phyloP scores from a whole-genome alignment of 2,329 filamentous ascomycete species.

The Hypoxylon sp. region DNA sequence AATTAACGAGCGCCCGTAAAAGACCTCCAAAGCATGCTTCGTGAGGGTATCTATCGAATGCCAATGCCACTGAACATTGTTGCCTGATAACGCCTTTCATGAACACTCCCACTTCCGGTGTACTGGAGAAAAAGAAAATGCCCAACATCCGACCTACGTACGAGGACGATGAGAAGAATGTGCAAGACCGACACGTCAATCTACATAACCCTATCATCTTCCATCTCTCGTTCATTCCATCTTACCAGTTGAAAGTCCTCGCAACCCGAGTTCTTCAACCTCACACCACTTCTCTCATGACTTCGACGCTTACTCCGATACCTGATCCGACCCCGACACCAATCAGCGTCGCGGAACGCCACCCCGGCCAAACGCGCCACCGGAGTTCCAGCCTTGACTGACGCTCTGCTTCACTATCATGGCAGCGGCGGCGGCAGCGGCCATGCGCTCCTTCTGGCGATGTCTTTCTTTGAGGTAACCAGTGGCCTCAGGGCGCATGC shows the following conservation, averaged over 20 bases:
- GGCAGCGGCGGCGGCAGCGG: slow-evolving; percentile 88
- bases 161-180: too few species aligned
- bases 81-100: slow-evolving; percentile 23
- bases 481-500: slow-evolving; percentile 92
- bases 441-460: slow-evolving; percentile 91
- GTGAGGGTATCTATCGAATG: slow-evolving; percentile 44
- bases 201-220: slow-evolving; percentile 3
- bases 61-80: slow-evolving; percentile 29
- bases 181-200: slow-evolving; percentile 8
- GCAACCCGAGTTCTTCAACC: slow-evolving; percentile 38
- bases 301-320: slow-evolving; percentile 7
- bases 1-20: slow-evolving; percentile 27
- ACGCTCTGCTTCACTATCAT: slow-evolving; percentile 95
- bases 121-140: too few species aligned
- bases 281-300: slow-evolving; percentile 29
- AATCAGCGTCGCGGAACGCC: slow-evolving; percentile 58
- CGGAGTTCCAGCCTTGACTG: slow-evolving; percentile 61
- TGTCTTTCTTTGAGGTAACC: slow-evolving; percentile 89
- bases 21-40: slow-evolving; percentile 42
- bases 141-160: too few species aligned
- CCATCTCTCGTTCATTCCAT: too few species aligned
- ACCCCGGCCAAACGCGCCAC: slow-evolving; percentile 51
- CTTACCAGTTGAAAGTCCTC: too few species aligned
- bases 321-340: slow-evolving; percentile 2
- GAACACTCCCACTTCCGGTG: background rate